phyloP scores from a whole-genome alignment of 1,284 basidiomycete species.

The Naganishia sp. region DNA sequence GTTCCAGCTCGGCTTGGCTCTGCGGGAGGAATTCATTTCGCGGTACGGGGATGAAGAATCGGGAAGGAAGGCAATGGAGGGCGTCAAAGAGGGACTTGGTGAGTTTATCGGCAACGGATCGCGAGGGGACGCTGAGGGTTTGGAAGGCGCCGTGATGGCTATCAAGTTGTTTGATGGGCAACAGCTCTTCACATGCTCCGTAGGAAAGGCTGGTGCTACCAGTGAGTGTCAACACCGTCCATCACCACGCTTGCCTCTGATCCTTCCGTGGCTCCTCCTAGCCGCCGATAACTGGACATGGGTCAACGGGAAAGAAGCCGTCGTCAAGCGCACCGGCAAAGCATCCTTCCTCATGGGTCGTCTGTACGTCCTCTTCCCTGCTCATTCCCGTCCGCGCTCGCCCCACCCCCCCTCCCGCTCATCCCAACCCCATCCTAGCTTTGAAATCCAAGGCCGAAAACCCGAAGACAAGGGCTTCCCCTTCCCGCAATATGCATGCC shows the following conservation, averaged over 20 bases:
- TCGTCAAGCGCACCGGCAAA: slow-evolving; percentile 46
- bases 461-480: slow-evolving; percentile 40
- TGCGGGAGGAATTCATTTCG: slow-evolving; percentile 40
- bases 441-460: slow-evolving; percentile 38
- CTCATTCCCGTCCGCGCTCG: not conserved
- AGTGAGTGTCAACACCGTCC: slow-evolving; percentile 36
- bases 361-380: slow-evolving; percentile 36
- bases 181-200: slow-evolving; percentile 45
- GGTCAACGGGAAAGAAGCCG: slow-evolving; percentile 50
- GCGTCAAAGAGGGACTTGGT: slow-evolving; percentile 29
- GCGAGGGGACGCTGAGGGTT: not conserved
- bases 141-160: slow-evolving; percentile 45
- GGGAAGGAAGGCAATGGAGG: slow-evolving; percentile 19
- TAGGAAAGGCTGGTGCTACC: slow-evolving; percentile 45
- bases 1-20: slow-evolving; percentile 40
- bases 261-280: not conserved
- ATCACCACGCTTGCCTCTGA: not conserved
- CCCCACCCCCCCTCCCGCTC: not conserved
- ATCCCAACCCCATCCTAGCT: slow-evolving; percentile 21
- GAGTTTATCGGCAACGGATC: not conserved
- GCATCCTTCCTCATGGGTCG: slow-evolving; percentile 47
- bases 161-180: slow-evolving; percentile 49
- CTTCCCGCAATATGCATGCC: slow-evolving; percentile 48
- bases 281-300: slow-evolving; percentile 37
- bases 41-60: slow-evolving; percentile 32